Evolutionary conservation across 2,329 filamentous ascomycete genomes (phyloP).

Genomic region (Cordyceps cicadae): DNA sequence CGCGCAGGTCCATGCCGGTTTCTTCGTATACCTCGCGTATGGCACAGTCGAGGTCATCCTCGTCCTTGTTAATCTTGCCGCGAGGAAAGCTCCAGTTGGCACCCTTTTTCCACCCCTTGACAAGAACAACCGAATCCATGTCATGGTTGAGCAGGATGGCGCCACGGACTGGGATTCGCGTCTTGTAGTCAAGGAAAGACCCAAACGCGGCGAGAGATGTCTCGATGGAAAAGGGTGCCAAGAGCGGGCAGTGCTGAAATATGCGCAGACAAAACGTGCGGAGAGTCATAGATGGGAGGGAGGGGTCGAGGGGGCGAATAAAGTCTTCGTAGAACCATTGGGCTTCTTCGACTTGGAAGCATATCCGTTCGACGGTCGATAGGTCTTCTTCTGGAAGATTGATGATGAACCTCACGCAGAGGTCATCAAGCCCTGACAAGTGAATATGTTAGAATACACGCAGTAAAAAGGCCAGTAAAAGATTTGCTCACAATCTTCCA

Average conservation of each 20-base stretch:
- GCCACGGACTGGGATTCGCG: constrained; percentile 83
- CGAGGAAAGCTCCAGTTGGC: constrained; percentile 94
- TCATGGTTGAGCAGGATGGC: constrained; percentile 85
- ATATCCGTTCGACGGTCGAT: constrained; percentile 83
- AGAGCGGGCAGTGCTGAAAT: constrained; percentile 86
- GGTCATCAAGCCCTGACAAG: constrained; percentile 78
- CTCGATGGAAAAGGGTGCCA: constrained; percentile 70
- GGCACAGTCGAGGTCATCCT: constrained; percentile 88
- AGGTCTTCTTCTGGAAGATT: constrained; percentile 91
- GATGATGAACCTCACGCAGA: constrained; percentile 96
- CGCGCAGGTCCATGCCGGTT: constrained; percentile 76
- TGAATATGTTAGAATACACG: constrained; percentile 7
- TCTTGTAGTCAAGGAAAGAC: constrained; percentile 91
- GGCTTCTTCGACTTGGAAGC: constrained; percentile 97
- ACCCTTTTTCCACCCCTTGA: constrained; percentile 96
- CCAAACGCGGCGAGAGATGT: constrained; percentile 78
- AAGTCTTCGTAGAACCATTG: constrained; percentile 99
- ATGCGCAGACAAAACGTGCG: constrained; percentile 82
- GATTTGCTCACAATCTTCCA: constrained; percentile 69
- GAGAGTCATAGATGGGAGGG: constrained; percentile 75
- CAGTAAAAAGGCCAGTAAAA: constrained; percentile 12
- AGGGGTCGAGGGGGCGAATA: constrained; percentile 79
- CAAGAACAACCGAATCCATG: constrained; percentile 91
- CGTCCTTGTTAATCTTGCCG: constrained; percentile 97
- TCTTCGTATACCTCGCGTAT: constrained; percentile 93